These are phyloP conservation scores for Xylariaceae sp. DNA, from an alignment of 2,329 filamentous ascomycete species.

Conservation along the genomic window DNA sequence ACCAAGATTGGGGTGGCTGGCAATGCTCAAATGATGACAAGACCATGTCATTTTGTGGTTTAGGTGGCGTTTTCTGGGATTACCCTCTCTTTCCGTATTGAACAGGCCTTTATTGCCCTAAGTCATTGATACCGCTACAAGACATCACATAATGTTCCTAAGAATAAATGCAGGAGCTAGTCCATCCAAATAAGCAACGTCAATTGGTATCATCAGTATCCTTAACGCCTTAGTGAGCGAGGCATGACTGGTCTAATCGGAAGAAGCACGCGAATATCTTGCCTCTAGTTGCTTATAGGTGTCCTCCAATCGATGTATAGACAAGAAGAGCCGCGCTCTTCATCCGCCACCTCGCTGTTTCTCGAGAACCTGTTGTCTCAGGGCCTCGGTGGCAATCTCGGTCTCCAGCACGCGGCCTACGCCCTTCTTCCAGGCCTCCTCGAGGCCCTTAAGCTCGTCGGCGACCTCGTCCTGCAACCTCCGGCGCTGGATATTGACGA, in stretches of 20 bases:
- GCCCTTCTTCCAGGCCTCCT: slow-evolving; percentile 80
- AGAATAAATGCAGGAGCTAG: background rate
- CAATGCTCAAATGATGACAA: slow-evolving; percentile 16
- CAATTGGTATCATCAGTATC: slow-evolving; percentile 26
- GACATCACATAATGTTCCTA: slow-evolving; percentile 19
- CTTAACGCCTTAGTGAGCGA: background rate
- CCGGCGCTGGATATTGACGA: slow-evolving; percentile 73
- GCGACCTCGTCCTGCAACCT: slow-evolving; percentile 72
- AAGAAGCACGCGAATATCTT: background rate
- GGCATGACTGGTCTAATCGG: background rate
- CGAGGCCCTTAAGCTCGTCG: slow-evolving; percentile 75
- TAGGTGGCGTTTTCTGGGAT: slow-evolving; percentile 39
- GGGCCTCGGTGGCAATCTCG: slow-evolving; percentile 79
- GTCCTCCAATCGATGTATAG: background rate
- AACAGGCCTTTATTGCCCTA: slow-evolving; percentile 27
- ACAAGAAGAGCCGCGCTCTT: too few species aligned
- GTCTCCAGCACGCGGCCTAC: slow-evolving; percentile 84
- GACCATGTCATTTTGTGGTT: slow-evolving; percentile 20
- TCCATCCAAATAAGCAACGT: slow-evolving; percentile 3
- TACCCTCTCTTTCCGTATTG: slow-evolving; percentile 34
- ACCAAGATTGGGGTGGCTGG: slow-evolving; percentile 23
- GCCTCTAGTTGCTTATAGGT: background rate
- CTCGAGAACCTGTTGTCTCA: slow-evolving; percentile 72
- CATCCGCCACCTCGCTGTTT: slow-evolving; percentile 54
- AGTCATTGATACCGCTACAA: slow-evolving; percentile 35